These are phyloP conservation scores for Papiliotrema fonsecae DNA, from an alignment of 1,284 basidiomycete species.

Conservation along the genomic window DNA sequence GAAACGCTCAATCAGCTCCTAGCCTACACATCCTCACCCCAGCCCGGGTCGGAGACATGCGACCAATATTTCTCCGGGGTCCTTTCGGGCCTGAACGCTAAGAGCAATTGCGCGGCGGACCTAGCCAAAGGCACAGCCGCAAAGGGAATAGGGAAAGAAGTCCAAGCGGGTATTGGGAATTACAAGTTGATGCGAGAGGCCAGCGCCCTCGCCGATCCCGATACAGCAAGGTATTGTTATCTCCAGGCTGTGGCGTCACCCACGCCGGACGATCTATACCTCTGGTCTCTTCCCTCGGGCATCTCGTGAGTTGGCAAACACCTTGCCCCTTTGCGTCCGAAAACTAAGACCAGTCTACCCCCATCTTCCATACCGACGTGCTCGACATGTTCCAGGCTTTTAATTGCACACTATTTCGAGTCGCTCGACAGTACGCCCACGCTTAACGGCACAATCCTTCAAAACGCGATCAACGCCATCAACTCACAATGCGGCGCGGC, in stretches of 20 bases:
- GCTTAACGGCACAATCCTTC: constrained; percentile 33
- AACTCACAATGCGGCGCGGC: constrained; percentile 33
- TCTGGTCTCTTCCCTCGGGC: constrained; percentile 40
- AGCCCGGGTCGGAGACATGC: constrained; percentile 21
- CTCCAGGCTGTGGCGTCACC: constrained; percentile 30
- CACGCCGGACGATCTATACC: constrained; percentile 43
- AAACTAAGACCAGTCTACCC: neutral
- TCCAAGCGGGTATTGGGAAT: constrained; percentile 35
- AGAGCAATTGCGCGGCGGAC: constrained; percentile 36
- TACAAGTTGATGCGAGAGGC: constrained; percentile 39
- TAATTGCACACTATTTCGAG: constrained; percentile 31
- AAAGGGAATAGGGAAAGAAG: constrained; percentile 22
- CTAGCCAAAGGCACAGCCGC: constrained; percentile 7
- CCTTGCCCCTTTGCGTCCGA: neutral
- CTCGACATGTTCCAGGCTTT: constrained; percentile 36
- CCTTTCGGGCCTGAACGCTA: constrained; percentile 17
- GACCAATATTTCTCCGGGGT: constrained; percentile 24
- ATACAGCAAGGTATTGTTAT: constrained; percentile 42
- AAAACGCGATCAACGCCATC: constrained; percentile 24
- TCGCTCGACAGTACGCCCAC: constrained; percentile 24
- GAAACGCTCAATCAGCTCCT: constrained; percentile 62
- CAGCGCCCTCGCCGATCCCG: constrained; percentile 25
- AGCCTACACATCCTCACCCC: constrained; percentile 24
- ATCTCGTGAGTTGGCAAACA: constrained; percentile 33
- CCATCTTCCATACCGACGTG: constrained; percentile 29